Evolutionary conservation across 75 land plant species (phyloP).

Genomic region (Cryptomeria japonica): DNA sequence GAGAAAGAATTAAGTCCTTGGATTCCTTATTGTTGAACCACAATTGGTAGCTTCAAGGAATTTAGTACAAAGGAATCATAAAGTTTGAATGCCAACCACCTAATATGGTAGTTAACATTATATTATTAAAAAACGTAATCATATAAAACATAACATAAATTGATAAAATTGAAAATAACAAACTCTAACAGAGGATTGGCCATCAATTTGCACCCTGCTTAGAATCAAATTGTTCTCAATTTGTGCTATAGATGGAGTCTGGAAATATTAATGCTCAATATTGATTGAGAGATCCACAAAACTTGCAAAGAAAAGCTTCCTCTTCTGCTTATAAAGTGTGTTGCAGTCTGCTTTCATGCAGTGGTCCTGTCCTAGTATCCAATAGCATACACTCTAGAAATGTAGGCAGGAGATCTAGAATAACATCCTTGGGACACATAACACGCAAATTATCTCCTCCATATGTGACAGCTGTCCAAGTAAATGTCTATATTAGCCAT

Average conservation of each 20-base stretch:
- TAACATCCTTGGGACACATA: neutral
- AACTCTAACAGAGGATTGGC: neutral
- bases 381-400: neutral
- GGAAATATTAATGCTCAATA: neutral
- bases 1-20: neutral
- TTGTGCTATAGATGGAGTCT: neutral
- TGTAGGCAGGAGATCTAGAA: neutral
- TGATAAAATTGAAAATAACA: neutral
- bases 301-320: slow-evolving; percentile 2
- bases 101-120: neutral
- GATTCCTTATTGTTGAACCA: neutral
- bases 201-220: neutral
- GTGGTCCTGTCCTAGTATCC: neutral
- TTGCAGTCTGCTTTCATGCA: neutral
- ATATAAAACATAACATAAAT: neutral
- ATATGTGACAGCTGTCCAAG: neutral
- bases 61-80: neutral
- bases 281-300: neutral
- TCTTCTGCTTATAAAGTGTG: neutral
- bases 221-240: neutral
- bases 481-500: neutral
- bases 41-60: neutral
- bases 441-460: neutral
- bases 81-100: neutral
- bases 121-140: neutral